A percentile compares a stretch with the other conserved stretches of the same genome.
phyloP scores from a whole-genome alignment of 2,329 filamentous ascomycete species.

The Monosporascus sp. region DNA sequence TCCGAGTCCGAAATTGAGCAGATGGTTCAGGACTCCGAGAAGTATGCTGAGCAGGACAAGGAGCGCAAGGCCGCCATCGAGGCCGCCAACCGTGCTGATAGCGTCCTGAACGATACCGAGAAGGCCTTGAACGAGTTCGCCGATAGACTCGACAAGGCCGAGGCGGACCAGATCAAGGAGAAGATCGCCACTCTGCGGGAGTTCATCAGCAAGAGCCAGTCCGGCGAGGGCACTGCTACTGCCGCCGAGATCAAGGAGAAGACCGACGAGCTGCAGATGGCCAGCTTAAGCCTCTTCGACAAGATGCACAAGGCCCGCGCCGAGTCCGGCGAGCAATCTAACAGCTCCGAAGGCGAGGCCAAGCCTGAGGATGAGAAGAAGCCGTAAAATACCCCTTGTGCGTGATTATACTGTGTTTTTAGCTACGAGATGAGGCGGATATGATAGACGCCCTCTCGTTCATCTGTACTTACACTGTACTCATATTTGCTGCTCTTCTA shows the following conservation, averaged over 20 bases:
- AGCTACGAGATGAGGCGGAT: slow-evolving; percentile 23
- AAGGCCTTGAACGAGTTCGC: slow-evolving; percentile 96
- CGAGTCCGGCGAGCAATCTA: slow-evolving; percentile 56
- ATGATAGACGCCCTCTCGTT: slow-evolving; percentile 30
- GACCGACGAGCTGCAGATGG: slow-evolving; percentile 95
- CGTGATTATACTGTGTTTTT: slow-evolving; percentile 13
- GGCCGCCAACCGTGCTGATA: slow-evolving; percentile 95
- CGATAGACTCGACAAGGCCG: slow-evolving; percentile 93
- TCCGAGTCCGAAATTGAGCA: slow-evolving; percentile 90
- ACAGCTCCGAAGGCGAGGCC: slow-evolving; percentile 39
- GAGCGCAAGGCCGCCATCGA: slow-evolving; percentile 95
- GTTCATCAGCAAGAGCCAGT: slow-evolving; percentile 90
- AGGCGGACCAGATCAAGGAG: slow-evolving; percentile 89
- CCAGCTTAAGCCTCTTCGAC: slow-evolving; percentile 94
- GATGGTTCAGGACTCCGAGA: slow-evolving; percentile 98
- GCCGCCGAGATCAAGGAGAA: slow-evolving; percentile 96
- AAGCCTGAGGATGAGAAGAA: slow-evolving; percentile 61
- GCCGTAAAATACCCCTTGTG: slow-evolving; percentile 42
- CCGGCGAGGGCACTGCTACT: slow-evolving; percentile 80
- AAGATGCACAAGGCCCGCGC: slow-evolving; percentile 98
- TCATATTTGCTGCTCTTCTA: slow-evolving; percentile 39
- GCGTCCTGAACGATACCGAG: slow-evolving; percentile 94
- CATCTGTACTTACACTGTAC: slow-evolving; percentile 46
- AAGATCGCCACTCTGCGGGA: slow-evolving; percentile 85
- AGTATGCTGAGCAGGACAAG: slow-evolving; percentile 91